Conservation (phyloP, 78 protist species). For the Capsaspora owczarzaki region DNA sequence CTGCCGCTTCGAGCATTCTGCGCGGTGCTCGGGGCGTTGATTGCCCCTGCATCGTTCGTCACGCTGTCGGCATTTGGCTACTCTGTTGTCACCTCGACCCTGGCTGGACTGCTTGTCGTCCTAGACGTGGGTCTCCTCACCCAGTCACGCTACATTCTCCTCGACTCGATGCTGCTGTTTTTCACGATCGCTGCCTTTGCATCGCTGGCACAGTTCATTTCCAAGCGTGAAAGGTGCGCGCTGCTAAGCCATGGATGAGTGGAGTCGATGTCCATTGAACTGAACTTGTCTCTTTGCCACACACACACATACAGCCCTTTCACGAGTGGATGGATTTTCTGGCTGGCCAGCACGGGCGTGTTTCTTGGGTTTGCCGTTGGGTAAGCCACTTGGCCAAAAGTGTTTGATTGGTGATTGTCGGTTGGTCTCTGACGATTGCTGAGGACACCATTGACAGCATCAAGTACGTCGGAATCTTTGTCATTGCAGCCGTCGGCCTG, state of each 20-base stretch:
- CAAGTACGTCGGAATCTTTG: conserved; percentile 15
- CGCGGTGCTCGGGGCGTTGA: not conserved
- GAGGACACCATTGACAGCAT: too few species aligned
- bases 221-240: too few species aligned
- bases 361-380: not conserved
- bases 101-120: not conserved
- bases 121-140: conserved; percentile 7
- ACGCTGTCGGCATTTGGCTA: not conserved
- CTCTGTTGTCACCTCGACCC: not conserved
- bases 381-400: too few species aligned
- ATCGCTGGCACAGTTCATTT: not conserved
- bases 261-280: too few species aligned
- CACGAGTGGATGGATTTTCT: not conserved
- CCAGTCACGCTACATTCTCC: conserved; percentile 20
- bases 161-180: conserved; percentile 22
- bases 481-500: conserved; percentile 9
- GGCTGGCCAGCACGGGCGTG: not conserved
- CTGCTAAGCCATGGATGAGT: too few species aligned
- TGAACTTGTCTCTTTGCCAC: not conserved
- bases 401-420: conserved; percentile 19
- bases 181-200: not conserved
- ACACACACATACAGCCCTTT: not conserved
- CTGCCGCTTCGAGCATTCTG: not conserved
- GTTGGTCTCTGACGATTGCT: conserved; percentile 8
- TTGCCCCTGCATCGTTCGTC: not conserved